Conservation (phyloP, 345 rosid species). For the Syzygium grande region DNA sequence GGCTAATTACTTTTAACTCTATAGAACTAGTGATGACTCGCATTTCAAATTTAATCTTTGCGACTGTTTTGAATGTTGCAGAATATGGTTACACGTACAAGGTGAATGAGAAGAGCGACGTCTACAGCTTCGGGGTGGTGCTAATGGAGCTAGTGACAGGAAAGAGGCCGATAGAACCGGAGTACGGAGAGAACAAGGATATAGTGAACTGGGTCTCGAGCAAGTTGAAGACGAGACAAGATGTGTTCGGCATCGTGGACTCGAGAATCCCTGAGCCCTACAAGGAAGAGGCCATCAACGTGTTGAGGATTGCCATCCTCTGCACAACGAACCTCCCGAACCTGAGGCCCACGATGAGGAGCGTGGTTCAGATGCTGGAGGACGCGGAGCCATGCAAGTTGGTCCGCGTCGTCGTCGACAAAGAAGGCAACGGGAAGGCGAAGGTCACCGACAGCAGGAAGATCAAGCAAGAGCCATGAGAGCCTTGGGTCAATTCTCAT, state of each 20-base stretch:
- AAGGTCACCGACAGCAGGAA: neutral
- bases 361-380: constrained; percentile 12
- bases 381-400: constrained; percentile 11
- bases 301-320: constrained; percentile 8
- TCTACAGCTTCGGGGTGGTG: constrained; percentile 18
- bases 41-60: neutral
- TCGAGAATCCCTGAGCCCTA: neutral
- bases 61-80: neutral
- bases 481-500: neutral
- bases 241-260: constrained; percentile 2
- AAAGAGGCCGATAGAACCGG: constrained; percentile 3
- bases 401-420: neutral
- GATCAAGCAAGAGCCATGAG: neutral
- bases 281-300: constrained; percentile 5
- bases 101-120: constrained; percentile 15
- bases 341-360: constrained; percentile 12
- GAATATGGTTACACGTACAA: constrained; percentile 12
- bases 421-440: constrained; percentile 1
- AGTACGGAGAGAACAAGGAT: constrained; percentile 9
- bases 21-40: neutral
- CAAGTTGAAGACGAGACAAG: constrained; percentile 4
- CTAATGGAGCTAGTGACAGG: constrained; percentile 16
- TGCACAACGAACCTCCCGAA: constrained; percentile 6
- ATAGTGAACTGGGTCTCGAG: constrained; percentile 14
- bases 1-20: neutral